Evolutionary conservation across 345 rosid genomes (phyloP), one percentile per base, ranked within the genome.

Genomic region (Moricandia arvensis): DNA sequence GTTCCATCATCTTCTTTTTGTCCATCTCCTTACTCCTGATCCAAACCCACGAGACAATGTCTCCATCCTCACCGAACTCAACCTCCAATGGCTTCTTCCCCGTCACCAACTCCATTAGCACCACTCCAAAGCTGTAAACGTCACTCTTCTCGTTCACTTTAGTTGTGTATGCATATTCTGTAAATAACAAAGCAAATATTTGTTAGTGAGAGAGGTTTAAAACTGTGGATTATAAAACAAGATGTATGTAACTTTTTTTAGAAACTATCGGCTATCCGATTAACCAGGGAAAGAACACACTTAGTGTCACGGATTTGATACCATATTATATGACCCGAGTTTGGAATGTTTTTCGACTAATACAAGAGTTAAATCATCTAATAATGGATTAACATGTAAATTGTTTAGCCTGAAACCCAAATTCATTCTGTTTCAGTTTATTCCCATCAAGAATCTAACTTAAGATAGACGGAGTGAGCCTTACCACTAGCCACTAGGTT

Each of bases 41-140:
- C 81, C 72, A 3, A 24, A 93, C 79, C 97, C 97, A 93, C 61
- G 55, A 2, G 34, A 93, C 96, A 16, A 91, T 87, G 73, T 88
- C 96, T 74, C 71, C 83, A 69, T 80, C 80, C 63, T 91, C 96
- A 3, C 96, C 96, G 8, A 82, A 89, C 61, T 84, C 96, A 5
- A 75, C 71, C 66, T 88, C 98, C 13, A 77, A 72, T 0, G 98
- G 93, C 80, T 82, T 87, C 78, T 80, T 91, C 51, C 98, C 96
- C 0, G 96, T 89, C 26, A 86, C 91, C 83, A 93, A 63, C 59
- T 93, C 98, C 93, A 89, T 70, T 30, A 93, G 82, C 17, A 93
- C 98, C 7, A 93, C 92, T 0, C 98, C 98, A 0, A 91, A 93
- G 68, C 98, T 91, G 76, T 91, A 93, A 49, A 93, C 96, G 3